Conservation (phyloP, 495 filamentous ascomycete genomes). For the Penicillium coffeae region DNA sequence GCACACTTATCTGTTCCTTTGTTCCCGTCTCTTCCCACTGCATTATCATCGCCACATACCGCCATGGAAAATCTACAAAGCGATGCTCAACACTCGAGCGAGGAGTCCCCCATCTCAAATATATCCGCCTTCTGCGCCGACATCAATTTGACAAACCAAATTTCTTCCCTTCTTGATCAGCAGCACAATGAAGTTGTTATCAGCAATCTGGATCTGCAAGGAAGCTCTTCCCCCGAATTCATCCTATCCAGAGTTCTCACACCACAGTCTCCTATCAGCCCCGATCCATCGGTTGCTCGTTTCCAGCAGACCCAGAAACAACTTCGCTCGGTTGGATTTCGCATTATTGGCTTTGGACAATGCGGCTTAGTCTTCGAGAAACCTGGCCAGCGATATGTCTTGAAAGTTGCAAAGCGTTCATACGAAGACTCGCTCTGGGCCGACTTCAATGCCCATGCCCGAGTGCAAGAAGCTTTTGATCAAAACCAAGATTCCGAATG, state of each 20-base stretch:
- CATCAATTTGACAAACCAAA: background rate
- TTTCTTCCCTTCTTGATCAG: constrained; percentile 1
- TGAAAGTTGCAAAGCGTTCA: constrained; percentile 4
- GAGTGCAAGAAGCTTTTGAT: constrained; percentile 1
- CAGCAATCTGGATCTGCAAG: background rate
- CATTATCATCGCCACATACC: too few relatives aligned
- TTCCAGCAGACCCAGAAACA: constrained; percentile 1
- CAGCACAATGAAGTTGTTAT: constrained; percentile 2
- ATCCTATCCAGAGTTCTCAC: constrained; percentile 5
- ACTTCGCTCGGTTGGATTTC: background rate
- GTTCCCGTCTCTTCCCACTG: too few relatives aligned
- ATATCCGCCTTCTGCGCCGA: constrained; percentile 1
- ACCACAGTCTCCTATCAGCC: background rate
- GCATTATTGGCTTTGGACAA: constrained; percentile 9
- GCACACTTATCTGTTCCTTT: too few relatives aligned
- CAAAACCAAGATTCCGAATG: background rate
- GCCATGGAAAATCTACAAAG: too few relatives aligned
- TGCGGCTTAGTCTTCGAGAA: constrained; percentile 9
- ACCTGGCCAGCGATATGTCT: constrained; percentile 1
- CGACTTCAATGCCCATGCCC: constrained; percentile 6
- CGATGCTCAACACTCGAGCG: too few relatives aligned
- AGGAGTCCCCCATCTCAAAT: background rate
- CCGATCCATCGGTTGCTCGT: background rate
- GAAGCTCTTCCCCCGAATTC: background rate
- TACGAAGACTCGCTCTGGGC: constrained; percentile 8